These are phyloP conservation scores for Hortaea sp. DNA, from an alignment of 2,329 filamentous ascomycete genomes.

Conservation along the genomic window DNA sequence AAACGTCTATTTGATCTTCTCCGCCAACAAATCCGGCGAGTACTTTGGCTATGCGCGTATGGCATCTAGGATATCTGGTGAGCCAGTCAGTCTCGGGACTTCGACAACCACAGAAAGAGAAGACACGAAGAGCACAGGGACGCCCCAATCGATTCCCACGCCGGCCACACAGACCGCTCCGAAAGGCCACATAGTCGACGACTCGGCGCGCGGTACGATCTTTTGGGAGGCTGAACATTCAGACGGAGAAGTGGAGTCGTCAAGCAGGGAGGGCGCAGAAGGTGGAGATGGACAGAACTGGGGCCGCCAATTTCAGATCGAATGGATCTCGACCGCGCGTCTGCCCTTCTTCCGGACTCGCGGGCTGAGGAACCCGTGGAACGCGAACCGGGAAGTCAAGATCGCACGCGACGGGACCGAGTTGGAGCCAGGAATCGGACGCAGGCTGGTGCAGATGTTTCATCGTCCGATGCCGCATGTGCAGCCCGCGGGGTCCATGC, in stretches of 20 bases:
- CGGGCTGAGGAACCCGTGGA: constrained; percentile 86
- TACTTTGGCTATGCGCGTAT: constrained; percentile 94
- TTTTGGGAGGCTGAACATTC: constrained; percentile 82
- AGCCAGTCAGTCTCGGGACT: constrained; percentile 30
- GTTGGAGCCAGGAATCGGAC: constrained; percentile 72
- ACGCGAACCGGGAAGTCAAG: constrained; percentile 89
- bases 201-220: constrained; percentile 86
- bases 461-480: constrained; percentile 3
- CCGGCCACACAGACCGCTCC: constrained; percentile 69
- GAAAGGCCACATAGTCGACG: constrained; percentile 79
- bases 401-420: constrained; percentile 93
- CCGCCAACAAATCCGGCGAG: constrained; percentile 93
- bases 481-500: neutral
- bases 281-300: constrained; percentile 51
- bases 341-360: constrained; percentile 83
- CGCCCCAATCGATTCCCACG: constrained; percentile 71
- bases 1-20: constrained; percentile 86
- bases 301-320: constrained; percentile 83
- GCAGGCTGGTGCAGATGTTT: constrained; percentile 68
- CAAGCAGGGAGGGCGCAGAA: constrained; percentile 23
- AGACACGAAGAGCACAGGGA: constrained; percentile 37
- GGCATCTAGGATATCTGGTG: constrained; percentile 71
- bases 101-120: neutral
- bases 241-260: constrained; percentile 22
- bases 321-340: constrained; percentile 76